phyloP scores from a whole-genome alignment of 2,329 filamentous ascomycete genomes.

The Rosellinia necatrix region DNA sequence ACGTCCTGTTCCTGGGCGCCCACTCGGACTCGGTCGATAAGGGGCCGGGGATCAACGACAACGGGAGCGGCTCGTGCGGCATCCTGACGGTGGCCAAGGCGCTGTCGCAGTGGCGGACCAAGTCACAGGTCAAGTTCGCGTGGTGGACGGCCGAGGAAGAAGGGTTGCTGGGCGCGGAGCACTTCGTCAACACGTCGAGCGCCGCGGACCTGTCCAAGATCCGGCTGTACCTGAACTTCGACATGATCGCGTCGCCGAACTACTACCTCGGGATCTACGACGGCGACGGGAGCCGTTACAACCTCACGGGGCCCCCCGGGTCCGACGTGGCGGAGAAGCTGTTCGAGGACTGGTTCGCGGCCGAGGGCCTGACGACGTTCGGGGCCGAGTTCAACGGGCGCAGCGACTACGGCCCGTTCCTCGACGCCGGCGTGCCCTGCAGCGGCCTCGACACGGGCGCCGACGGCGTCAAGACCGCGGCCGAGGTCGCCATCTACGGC shows the following conservation, averaged over 20 bases:
- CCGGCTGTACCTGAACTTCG: slow-evolving; percentile 64
- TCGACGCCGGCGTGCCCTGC: slow-evolving; percentile 49
- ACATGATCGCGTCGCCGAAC: slow-evolving; percentile 64
- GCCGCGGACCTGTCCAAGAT: slow-evolving; percentile 58
- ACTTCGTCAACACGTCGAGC: slow-evolving; percentile 55
- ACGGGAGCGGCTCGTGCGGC: slow-evolving; percentile 63
- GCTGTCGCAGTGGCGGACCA: slow-evolving; percentile 60
- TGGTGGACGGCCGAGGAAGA: slow-evolving; percentile 70
- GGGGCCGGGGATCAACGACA: slow-evolving; percentile 70
- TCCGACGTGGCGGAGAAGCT: slow-evolving; percentile 58
- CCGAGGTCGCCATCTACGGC: slow-evolving; percentile 57
- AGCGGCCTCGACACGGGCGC: slow-evolving; percentile 73
- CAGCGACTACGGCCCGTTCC: slow-evolving; percentile 48
- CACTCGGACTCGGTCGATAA: slow-evolving; percentile 65
- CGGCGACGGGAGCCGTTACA: slow-evolving; percentile 59
- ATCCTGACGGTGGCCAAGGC: slow-evolving; percentile 63
- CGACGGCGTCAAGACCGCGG: slow-evolving; percentile 59
- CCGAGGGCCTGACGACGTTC: slow-evolving; percentile 54
- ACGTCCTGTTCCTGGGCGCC: slow-evolving; percentile 62
- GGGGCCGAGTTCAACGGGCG: slow-evolving; percentile 59
- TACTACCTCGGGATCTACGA: slow-evolving; percentile 54
- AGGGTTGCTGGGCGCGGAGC: slow-evolving; percentile 63
- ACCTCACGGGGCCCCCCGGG: slow-evolving; percentile 57
- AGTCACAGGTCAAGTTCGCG: slow-evolving; percentile 65
- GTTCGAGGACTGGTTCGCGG: slow-evolving; percentile 55